Evolutionary conservation across 352 stramenopile genomes (phyloP).

Genomic region (Phytophthora boehmeriae): DNA sequence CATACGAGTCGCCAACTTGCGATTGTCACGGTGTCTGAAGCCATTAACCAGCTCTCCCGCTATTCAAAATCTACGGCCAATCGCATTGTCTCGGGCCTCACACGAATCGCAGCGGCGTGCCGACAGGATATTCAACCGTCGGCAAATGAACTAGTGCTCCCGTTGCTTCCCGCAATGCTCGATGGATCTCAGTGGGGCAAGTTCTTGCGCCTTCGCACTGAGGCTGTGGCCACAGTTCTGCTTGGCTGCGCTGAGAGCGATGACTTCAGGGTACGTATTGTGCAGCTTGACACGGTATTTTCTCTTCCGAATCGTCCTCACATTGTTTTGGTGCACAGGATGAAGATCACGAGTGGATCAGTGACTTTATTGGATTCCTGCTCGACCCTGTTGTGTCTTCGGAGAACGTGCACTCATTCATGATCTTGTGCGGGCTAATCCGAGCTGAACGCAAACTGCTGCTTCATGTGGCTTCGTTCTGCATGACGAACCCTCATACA

Average conservation of each 20-base stretch:
- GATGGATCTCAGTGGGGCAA: slow-evolving; percentile 59
- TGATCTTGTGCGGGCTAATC: slow-evolving; percentile 48
- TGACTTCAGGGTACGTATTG: slow-evolving; percentile 43
- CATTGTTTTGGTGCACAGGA: slow-evolving; percentile 23
- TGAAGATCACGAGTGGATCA: slow-evolving; percentile 50
- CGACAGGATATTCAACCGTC: slow-evolving; percentile 39
- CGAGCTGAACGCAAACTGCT: slow-evolving; percentile 37
- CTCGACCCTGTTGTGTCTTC: slow-evolving; percentile 52
- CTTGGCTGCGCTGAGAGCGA: slow-evolving; percentile 43
- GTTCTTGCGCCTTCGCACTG: slow-evolving; percentile 47
- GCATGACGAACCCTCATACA: slow-evolving; percentile 37
- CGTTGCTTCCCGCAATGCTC: slow-evolving; percentile 50
- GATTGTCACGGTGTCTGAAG: slow-evolving; percentile 45
- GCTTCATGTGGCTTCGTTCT: slow-evolving; percentile 46
- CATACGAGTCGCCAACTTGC: slow-evolving; percentile 33
- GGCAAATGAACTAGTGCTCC: slow-evolving; percentile 53
- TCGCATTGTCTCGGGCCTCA: slow-evolving; percentile 61
- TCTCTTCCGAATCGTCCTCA: background rate
- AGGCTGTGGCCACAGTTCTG: slow-evolving; percentile 55
- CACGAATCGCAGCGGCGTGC: slow-evolving; percentile 51
- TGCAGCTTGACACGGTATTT: background rate
- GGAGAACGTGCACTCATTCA: slow-evolving; percentile 54
- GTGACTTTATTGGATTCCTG: slow-evolving; percentile 47
- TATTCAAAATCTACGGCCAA: slow-evolving; percentile 79
- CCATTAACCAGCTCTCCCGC: slow-evolving; percentile 63